Base-by-base conservation (phyloP, 345 rosid genomes). In the Sonneratia caseolaris region DNA sequence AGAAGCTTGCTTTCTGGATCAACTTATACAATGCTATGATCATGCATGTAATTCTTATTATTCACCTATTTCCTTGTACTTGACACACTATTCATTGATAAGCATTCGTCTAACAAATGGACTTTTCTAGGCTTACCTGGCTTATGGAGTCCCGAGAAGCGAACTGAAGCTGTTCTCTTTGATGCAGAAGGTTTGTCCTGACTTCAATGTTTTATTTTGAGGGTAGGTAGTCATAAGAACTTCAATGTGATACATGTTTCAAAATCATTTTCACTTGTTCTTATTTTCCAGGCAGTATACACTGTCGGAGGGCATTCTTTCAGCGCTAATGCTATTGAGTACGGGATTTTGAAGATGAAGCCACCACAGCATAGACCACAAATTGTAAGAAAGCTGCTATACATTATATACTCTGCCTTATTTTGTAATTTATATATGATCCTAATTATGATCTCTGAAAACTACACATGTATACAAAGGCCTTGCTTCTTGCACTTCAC, bases 1-100 rank as follows among this genome's bases (percentile, higher is more conserved):
- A 91, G 89, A 94, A 91, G 85, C 91, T 94, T 19, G 97, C 98
- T 68, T 94, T 94, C 76, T 94, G 98, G 97, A 90, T 94, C 79
- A 94, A 94, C 78, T 82, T 94, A 76, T 94, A 91, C 74, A 91
- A 94, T 75, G 98, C 97, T 37, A 82, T 92, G 85, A 90, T 94
- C 77, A 92, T 94, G 98, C 98, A 94, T 79, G 99, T 94, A 4
- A 9, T 47, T 47, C 51, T 47, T 27, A 27, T 27, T 27, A 27
- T 27, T 27, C 32, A 27, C 32, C 32, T 27, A 27, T 27, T 27
- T 27, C 32, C 32, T 1, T 27, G 32, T 27, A 27, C 32, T 27
- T 27, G 32, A 27, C 8, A 13, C 11, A 27, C 10, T 66, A 1
- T 19, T 27, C 55, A 16, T 65, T 8, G 36, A 36, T 12, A 64